Conservation (phyloP, 2,329 filamentous ascomycete species). For the Fusarium fujikuroi region DNA sequence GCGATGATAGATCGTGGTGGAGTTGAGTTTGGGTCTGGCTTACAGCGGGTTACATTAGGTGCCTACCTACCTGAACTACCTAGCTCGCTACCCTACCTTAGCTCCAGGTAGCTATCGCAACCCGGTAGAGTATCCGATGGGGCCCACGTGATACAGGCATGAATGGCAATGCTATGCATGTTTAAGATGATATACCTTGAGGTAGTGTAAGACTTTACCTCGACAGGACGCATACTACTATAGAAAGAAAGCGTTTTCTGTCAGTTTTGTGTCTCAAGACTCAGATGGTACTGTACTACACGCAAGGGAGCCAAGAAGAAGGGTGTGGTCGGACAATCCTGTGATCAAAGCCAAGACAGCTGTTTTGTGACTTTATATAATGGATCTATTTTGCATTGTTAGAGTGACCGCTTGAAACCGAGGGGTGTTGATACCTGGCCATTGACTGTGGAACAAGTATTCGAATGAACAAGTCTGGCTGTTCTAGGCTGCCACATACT, state of each 20-base stretch:
- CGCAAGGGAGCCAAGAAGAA: background rate
- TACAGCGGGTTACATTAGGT: constrained; percentile 43
- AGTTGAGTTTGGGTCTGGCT: constrained; percentile 29
- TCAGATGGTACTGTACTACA: constrained; percentile 21
- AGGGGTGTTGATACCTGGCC: background rate
- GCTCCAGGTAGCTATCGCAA: constrained; percentile 2
- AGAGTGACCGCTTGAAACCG: background rate
- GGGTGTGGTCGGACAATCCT: constrained; percentile 29
- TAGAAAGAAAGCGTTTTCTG: background rate
- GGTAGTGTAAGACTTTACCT: no score
- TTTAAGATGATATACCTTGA: background rate
- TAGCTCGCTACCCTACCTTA: background rate
- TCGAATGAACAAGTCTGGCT: background rate
- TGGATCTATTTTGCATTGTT: background rate
- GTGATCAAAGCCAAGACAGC: constrained; percentile 6
- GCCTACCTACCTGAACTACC: constrained; percentile 13
- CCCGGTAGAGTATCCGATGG: constrained; percentile 34
- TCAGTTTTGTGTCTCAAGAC: constrained; percentile 20
- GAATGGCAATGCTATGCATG: background rate
- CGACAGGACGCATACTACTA: background rate
- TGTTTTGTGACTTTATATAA: background rate
- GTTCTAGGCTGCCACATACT: background rate
- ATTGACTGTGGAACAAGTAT: background rate
- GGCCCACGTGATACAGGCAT: constrained; percentile 40
- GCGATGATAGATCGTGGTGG: constrained; percentile 31